Conservation (phyloP, 495 filamentous ascomycete species). For the Tuber umbilicatum region DNA sequence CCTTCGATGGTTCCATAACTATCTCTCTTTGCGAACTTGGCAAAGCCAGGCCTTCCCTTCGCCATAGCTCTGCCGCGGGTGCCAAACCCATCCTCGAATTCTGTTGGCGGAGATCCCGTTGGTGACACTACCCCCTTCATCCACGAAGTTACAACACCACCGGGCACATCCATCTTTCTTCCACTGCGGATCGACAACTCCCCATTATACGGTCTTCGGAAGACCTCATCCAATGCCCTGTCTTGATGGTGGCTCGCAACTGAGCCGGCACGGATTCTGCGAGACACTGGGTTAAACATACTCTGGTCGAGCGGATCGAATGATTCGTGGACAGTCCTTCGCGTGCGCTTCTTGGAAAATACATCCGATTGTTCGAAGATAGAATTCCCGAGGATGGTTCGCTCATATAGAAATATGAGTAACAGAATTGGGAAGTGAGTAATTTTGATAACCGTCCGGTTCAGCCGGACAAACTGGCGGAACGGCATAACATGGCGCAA, state of each 20-base stretch:
- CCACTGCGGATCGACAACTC: constrained; percentile 44
- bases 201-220: constrained; percentile 54
- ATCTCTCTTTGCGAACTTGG: constrained; percentile 5
- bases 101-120: constrained; percentile 27
- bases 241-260: constrained; percentile 59
- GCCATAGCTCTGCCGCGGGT: constrained; percentile 16
- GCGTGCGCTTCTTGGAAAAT: constrained; percentile 44
- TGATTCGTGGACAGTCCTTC: neutral
- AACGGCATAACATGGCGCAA: constrained; percentile 72
- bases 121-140: constrained; percentile 54
- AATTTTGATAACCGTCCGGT: constrained; percentile 77
- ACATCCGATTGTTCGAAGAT: constrained; percentile 73
- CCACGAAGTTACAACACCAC: constrained; percentile 58
- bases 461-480: constrained; percentile 68
- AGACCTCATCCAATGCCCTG: constrained; percentile 84
- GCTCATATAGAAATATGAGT: constrained; percentile 80
- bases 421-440: constrained; percentile 84
- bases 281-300: neutral
- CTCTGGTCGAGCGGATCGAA: neutral
- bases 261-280: constrained; percentile 43
- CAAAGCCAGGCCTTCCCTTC: constrained; percentile 15
- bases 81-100: constrained; percentile 26
- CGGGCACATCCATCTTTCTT: constrained; percentile 48
- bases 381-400: constrained; percentile 58
- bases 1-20: constrained; percentile 22